Conservation (phyloP, 2,329 filamentous ascomycete species). For the Furcasterigmium sp. region DNA sequence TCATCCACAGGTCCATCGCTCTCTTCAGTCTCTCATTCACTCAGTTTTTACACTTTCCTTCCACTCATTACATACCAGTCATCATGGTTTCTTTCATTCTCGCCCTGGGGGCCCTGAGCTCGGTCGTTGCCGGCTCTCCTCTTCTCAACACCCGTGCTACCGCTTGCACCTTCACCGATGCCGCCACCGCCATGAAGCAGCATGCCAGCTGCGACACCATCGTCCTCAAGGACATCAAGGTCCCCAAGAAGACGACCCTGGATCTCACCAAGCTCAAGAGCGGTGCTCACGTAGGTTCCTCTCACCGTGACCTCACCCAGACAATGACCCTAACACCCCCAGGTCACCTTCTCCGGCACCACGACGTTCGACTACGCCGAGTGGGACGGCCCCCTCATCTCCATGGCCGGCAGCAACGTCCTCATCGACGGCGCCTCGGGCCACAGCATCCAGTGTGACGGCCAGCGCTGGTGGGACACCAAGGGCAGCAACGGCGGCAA, state of each 20-base stretch:
- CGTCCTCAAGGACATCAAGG: conserved; percentile 43
- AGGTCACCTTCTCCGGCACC: conserved; percentile 59
- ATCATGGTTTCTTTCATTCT: conserved; percentile 13
- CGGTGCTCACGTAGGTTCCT: conserved; percentile 43
- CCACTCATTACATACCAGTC: not conserved
- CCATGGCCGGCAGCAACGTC: conserved; percentile 52
- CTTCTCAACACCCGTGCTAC: conserved; percentile 11
- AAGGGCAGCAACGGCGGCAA: conserved; percentile 55
- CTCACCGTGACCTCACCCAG: no score
- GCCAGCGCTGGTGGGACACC: conserved; percentile 56
- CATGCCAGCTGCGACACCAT: conserved; percentile 50
- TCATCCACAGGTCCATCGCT: conserved; percentile 5
- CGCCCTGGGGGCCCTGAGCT: conserved; percentile 20
- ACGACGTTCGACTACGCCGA: conserved; percentile 64
- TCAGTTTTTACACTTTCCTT: not conserved
- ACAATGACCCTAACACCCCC: no score
- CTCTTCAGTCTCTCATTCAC: conserved; percentile 5
- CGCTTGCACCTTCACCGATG: conserved; percentile 51
- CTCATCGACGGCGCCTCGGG: conserved; percentile 47
- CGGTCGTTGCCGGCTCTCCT: conserved; percentile 16
- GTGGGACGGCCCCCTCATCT: conserved; percentile 60
- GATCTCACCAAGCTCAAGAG: conserved; percentile 48
- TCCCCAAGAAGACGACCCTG: conserved; percentile 53
- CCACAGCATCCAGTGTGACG: conserved; percentile 50
- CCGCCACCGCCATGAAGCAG: conserved; percentile 38